phyloP scores from a whole-genome alignment of 2,329 filamentous ascomycete species.

The Metarhizium rileyi region DNA sequence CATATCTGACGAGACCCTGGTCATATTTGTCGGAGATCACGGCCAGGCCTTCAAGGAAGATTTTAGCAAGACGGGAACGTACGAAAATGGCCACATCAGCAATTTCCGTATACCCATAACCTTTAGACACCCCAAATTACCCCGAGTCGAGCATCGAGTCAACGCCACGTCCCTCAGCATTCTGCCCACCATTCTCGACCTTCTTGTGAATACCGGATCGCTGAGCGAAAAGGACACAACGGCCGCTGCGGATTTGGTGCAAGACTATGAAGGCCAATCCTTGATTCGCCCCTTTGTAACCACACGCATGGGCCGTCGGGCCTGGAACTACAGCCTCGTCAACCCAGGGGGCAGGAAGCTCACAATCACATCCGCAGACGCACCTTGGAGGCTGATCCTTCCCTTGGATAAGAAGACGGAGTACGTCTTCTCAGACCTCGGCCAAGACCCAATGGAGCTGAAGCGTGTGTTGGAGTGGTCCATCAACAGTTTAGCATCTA shows the following conservation, averaged over 20 bases:
- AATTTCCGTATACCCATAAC: constrained; percentile 24
- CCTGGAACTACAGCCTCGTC: constrained; percentile 23
- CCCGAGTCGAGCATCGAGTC: constrained; percentile 16
- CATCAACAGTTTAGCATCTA: constrained; percentile 4
- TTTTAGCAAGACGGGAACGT: constrained; percentile 17
- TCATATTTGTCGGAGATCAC: constrained; percentile 26
- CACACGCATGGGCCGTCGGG: constrained; percentile 12
- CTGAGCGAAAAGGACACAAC: constrained; percentile 16
- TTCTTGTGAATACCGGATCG: constrained; percentile 23
- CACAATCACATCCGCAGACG: constrained; percentile 15
- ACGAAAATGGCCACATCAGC: constrained; percentile 22
- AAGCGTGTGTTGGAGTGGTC: constrained; percentile 12
- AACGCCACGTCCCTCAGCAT: constrained; percentile 23
- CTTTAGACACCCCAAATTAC: constrained; percentile 23
- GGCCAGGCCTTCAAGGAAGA: constrained; percentile 24
- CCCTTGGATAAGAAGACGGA: constrained; percentile 19
- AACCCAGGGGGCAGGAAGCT: constrained; percentile 22
- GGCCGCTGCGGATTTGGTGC: constrained; percentile 19
- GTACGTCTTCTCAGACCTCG: constrained; percentile 19
- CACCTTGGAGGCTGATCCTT: constrained; percentile 18
- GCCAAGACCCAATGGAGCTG: constrained; percentile 19
- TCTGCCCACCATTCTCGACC: constrained; percentile 25
- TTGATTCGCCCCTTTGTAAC: constrained; percentile 19
- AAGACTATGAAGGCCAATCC: constrained; percentile 26
- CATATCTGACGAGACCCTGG: constrained; percentile 23